Evolutionary conservation across 257 asterid genomes (phyloP).

Genomic region (Gardenia jasminoides): DNA sequence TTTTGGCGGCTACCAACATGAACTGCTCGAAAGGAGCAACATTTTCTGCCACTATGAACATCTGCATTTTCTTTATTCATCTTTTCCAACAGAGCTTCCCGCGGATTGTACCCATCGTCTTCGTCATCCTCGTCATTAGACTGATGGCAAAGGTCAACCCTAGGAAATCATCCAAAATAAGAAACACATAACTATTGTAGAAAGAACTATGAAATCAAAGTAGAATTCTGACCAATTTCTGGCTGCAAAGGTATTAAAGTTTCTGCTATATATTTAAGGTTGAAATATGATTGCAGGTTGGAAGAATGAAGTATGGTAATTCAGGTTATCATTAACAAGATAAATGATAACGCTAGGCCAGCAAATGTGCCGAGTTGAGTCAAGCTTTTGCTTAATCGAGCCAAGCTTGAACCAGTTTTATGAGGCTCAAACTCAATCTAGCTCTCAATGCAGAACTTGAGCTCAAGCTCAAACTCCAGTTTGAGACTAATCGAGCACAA

Average conservation of each 20-base stretch:
- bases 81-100: slow-evolving; percentile 69
- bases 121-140: slow-evolving; percentile 79
- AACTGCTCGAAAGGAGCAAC: slow-evolving; percentile 53
- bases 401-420: no score
- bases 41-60: slow-evolving; percentile 43
- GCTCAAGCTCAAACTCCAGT: no score
- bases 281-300: neutral
- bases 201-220: neutral
- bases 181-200: neutral
- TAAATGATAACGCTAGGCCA: no score
- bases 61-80: slow-evolving; percentile 37
- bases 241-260: neutral
- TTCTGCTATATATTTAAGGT: neutral
- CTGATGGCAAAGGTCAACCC: slow-evolving; percentile 99
- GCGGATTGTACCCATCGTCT: slow-evolving; percentile 64
- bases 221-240: neutral
- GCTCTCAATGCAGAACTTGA: no score
- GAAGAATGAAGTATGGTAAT: neutral
- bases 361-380: no score
- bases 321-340: neutral
- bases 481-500: no score
- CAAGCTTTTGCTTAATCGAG: no score
- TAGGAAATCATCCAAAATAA: slow-evolving; percentile 38
- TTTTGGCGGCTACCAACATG: slow-evolving; percentile 87
- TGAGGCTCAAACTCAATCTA: no score